phyloP scores from a whole-genome alignment of 768 basidiomycete genomes.

The Hericium alpestre region DNA sequence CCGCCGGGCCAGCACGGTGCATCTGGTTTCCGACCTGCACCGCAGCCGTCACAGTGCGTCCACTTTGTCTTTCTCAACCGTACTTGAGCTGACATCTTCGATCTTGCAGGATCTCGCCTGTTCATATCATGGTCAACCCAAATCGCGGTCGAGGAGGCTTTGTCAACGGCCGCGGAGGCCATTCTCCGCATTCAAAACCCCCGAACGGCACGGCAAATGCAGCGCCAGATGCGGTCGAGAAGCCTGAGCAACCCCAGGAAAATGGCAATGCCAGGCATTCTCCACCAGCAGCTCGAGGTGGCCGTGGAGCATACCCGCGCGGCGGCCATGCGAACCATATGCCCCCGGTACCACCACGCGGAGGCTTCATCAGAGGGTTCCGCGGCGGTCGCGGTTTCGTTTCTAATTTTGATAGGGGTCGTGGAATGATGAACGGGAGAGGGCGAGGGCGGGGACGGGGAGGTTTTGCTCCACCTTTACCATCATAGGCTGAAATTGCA shows the following conservation, averaged over 20 bases:
- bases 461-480: not conserved
- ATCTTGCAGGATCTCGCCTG: constrained; percentile 26
- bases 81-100: constrained; percentile 4
- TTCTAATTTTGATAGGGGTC: constrained; percentile 20
- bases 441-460: not conserved
- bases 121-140: constrained; percentile 74
- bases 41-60: constrained; percentile 23
- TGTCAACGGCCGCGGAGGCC: constrained; percentile 12
- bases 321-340: constrained; percentile 6
- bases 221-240: not conserved
- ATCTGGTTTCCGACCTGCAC: constrained; percentile 56
- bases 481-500: not conserved
- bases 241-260: constrained; percentile 4
- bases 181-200: constrained; percentile 9
- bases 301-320: not conserved
- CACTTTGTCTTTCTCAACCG: not conserved
- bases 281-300: constrained; percentile 4
- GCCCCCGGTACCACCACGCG: constrained; percentile 13
- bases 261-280: constrained; percentile 10
- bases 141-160: constrained; percentile 37
- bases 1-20: constrained; percentile 41
- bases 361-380: constrained; percentile 11
- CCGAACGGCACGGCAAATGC: constrained; percentile 9
- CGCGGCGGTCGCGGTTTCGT: constrained; percentile 23
- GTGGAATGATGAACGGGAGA: constrained; percentile 11